phyloP scores from a whole-genome alignment of 1,284 basidiomycete species.

The Microbotryomycetes sp. region DNA sequence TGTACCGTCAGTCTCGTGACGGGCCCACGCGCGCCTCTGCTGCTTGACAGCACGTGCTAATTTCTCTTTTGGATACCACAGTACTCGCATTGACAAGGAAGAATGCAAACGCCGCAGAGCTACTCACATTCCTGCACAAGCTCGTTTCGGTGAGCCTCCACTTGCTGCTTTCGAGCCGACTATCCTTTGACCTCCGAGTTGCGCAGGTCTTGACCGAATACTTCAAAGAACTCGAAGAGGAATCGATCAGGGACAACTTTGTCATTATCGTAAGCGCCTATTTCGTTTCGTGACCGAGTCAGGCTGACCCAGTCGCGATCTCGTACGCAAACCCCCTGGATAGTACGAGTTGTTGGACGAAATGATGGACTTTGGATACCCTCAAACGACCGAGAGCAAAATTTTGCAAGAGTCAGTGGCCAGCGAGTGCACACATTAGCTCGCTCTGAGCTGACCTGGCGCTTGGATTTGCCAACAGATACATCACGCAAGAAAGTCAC shows the following conservation, averaged over 20 bases:
- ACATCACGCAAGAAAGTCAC: constrained; percentile 98
- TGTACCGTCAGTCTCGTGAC: constrained; percentile 65
- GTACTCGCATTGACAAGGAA: constrained; percentile 93
- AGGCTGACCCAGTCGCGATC: no score
- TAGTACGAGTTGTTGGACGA: constrained; percentile 70
- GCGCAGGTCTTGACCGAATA: constrained; percentile 85
- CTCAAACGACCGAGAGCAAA: constrained; percentile 98
- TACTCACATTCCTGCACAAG: constrained; percentile 93
- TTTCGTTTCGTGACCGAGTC: not conserved
- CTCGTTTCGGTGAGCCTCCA: constrained; percentile 50
- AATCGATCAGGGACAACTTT: constrained; percentile 97
- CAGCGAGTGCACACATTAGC: not conserved
- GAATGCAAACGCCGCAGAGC: constrained; percentile 92
- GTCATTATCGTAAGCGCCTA: constrained; percentile 55
- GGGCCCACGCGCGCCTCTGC: not conserved
- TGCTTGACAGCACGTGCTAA: not conserved
- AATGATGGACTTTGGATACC: constrained; percentile 99
- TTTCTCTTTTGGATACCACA: constrained; percentile 41
- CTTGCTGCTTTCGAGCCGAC: not conserved
- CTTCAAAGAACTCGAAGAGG: constrained; percentile 99
- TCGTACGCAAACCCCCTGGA: no score
- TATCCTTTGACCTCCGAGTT: constrained; percentile 29
- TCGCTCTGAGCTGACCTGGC: not conserved
- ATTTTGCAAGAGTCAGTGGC: constrained; percentile 86
- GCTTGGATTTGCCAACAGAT: constrained; percentile 48